Conservation (phyloP, 352 stramenopile species). For the Aphanomyces invadans region DNA sequence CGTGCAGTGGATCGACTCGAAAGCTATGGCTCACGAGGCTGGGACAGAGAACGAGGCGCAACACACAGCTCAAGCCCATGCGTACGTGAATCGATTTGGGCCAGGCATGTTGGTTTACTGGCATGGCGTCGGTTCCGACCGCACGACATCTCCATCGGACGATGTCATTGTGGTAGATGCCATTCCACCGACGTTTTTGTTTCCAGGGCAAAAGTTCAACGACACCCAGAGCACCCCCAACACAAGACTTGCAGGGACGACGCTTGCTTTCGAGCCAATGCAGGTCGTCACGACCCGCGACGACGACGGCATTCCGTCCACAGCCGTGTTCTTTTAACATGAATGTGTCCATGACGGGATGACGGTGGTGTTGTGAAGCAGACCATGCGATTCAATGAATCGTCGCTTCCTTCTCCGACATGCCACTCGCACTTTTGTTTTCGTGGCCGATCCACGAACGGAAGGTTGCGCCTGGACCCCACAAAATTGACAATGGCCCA, state of each 20-base stretch:
- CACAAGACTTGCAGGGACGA: neutral
- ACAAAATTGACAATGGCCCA: too few species aligned
- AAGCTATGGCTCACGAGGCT: conserved; percentile 80
- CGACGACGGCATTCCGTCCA: neutral
- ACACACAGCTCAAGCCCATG: conserved; percentile 39
- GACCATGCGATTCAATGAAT: too few species aligned
- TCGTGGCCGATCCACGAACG: too few species aligned
- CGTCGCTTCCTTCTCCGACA: too few species aligned
- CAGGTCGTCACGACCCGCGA: neutral
- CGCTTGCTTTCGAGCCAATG: neutral
- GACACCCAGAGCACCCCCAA: neutral
- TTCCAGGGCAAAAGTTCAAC: conserved; percentile 32
- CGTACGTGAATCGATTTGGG: conserved; percentile 76
- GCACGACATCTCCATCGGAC: conserved; percentile 35
- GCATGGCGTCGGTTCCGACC: conserved; percentile 59
- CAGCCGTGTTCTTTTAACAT: neutral
- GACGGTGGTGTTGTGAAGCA: neutral
- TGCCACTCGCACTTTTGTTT: too few species aligned
- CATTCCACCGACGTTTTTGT: conserved; percentile 45
- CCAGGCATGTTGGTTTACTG: conserved; percentile 86
- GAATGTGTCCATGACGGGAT: neutral
- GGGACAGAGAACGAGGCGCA: conserved; percentile 46
- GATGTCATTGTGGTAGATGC: conserved; percentile 56
- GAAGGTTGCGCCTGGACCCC: too few species aligned
- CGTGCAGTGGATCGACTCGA: conserved; percentile 89